Evolutionary conservation across 345 rosid genomes (phyloP), one percentile per base, ranked within the genome.

Genomic region (Linum lewisii): DNA sequence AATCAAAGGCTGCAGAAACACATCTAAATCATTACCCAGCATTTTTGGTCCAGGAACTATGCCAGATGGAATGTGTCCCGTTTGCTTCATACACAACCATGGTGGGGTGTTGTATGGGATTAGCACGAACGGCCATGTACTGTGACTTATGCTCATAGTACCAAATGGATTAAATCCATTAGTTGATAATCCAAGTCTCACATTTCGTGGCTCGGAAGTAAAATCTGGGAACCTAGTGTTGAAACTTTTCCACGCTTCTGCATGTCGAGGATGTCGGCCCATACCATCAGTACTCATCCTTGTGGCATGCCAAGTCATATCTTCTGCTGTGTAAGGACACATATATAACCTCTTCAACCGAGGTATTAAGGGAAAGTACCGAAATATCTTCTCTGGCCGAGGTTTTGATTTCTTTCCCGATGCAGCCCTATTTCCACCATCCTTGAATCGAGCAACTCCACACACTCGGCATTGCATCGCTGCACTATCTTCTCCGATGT

Each of bases 281-380:
- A 29, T 29, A 4, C 34, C 34, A 29, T 3, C 34, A 4, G 7
- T 8, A 29, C 34, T 1, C 7, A 5, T 8, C 9, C 16, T 20
- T 8, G 54, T 62, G 22, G 6, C 23, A 21, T 64, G 66, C 66
- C 62, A 64, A 52, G 44, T 51, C 61, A 69, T 69, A 15, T 21
- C 9, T 8, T 26, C 1, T 22, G 51, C 21, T 18, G 60, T 64
- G 16, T 59, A 37, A 1, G 60, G 51, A n/a, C n/a, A n/a, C 64
- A 69, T 57, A 24, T 24, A 69, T 36, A 54, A 22, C 11, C 62
- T 55, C 45, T 68, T 66, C 9, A 64, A 25, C 11, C 69, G 59
- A 10, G 61, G 61, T 8, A 5, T 58, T 4, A 64, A 13, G 0
- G 69, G 61, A 23, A 69, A 69, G 23, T 25, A 47, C 0, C 60